These are phyloP conservation scores for Trichoderma simmonsii DNA, from an alignment of 2,329 filamentous ascomycete species.

Conservation along the genomic window DNA sequence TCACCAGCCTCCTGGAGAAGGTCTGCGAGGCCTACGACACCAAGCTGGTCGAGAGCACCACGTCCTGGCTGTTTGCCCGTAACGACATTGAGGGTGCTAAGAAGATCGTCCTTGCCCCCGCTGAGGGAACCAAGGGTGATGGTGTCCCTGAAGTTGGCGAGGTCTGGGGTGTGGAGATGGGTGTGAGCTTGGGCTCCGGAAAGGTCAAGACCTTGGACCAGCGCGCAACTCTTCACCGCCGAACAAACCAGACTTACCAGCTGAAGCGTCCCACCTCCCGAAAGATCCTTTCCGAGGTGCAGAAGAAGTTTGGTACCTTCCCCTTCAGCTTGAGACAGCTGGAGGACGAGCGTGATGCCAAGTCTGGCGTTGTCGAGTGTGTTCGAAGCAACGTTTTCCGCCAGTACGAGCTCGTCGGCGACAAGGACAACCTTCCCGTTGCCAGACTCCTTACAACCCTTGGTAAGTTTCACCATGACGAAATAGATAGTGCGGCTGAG, in stretches of 20 bases:
- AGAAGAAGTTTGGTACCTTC: slow-evolving; percentile 97
- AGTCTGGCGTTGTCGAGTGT: slow-evolving; percentile 92
- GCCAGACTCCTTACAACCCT: slow-evolving; percentile 86
- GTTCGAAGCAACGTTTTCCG: slow-evolving; percentile 89
- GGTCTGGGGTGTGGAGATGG: slow-evolving; percentile 97
- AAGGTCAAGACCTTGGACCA: slow-evolving; percentile 93
- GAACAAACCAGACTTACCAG: slow-evolving; percentile 85
- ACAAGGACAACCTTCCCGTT: slow-evolving; percentile 84
- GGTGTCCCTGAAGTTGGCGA: slow-evolving; percentile 85
- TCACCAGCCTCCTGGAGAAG: slow-evolving; percentile 85
- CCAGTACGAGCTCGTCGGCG: slow-evolving; percentile 93
- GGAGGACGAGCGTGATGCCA: slow-evolving; percentile 94
- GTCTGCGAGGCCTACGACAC: slow-evolving; percentile 86
- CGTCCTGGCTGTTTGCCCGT: slow-evolving; percentile 91
- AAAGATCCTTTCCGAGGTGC: slow-evolving; percentile 87
- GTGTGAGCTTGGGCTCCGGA: slow-evolving; percentile 82
- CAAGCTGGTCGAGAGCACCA: slow-evolving; percentile 95
- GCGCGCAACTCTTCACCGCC: slow-evolving; percentile 86
- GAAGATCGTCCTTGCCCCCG: slow-evolving; percentile 91
- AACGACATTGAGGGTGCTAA: slow-evolving; percentile 97
- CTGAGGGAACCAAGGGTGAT: slow-evolving; percentile 86
- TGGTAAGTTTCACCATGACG: slow-evolving; percentile 60
- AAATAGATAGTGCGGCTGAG: slow-evolving; percentile 10
- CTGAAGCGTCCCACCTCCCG: slow-evolving; percentile 93
- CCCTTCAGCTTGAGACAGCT: slow-evolving; percentile 97